Evolutionary conservation across 2,329 filamentous ascomycete species (phyloP).

Genomic region (Lizonia empirigonia): DNA sequence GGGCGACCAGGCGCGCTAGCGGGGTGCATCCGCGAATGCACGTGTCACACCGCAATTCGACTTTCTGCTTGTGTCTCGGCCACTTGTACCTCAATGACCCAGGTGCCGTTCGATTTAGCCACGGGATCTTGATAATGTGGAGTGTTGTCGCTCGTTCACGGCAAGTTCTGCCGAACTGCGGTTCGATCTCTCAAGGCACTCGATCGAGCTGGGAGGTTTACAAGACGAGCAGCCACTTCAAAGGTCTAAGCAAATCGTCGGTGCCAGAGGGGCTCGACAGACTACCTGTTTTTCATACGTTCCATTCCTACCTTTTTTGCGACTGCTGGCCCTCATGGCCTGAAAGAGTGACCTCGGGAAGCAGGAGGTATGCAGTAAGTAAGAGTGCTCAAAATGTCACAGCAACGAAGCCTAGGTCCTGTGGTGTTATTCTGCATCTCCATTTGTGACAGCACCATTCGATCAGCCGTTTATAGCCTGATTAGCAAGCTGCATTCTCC

Average conservation of each 20-base stretch:
- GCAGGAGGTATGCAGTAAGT: too few species aligned
- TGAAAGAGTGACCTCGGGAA: too few species aligned
- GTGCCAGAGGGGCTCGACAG: not conserved
- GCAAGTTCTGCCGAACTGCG: slow-evolving; percentile 9
- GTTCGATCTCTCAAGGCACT: slow-evolving; percentile 4
- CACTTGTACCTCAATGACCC: slow-evolving; percentile 8
- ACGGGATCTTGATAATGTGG: slow-evolving; percentile 4
- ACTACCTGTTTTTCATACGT: not conserved
- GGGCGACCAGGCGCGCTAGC: slow-evolving; percentile 13
- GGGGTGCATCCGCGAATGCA: slow-evolving; percentile 5
- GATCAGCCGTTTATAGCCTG: slow-evolving; percentile 20
- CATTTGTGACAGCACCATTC: too few species aligned
- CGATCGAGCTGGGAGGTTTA: slow-evolving; percentile 5
- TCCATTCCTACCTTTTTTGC: not conserved
- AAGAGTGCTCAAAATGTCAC: not conserved
- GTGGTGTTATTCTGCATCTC: not conserved
- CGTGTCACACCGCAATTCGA: slow-evolving; percentile 21
- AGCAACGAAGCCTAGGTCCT: not conserved
- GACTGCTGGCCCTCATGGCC: not conserved
- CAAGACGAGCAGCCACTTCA: slow-evolving; percentile 1
- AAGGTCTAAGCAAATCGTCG: slow-evolving; percentile 8
- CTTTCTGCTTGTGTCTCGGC: slow-evolving; percentile 4
- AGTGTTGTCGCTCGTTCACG: slow-evolving; percentile 10
- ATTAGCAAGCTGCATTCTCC: slow-evolving; percentile 40
- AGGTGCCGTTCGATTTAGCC: slow-evolving; percentile 7